Evolutionary conservation across 352 stramenopile species (phyloP), one percentile per base, ranked within the genome.

Genomic region (Phytophthora chlamydospora): DNA sequence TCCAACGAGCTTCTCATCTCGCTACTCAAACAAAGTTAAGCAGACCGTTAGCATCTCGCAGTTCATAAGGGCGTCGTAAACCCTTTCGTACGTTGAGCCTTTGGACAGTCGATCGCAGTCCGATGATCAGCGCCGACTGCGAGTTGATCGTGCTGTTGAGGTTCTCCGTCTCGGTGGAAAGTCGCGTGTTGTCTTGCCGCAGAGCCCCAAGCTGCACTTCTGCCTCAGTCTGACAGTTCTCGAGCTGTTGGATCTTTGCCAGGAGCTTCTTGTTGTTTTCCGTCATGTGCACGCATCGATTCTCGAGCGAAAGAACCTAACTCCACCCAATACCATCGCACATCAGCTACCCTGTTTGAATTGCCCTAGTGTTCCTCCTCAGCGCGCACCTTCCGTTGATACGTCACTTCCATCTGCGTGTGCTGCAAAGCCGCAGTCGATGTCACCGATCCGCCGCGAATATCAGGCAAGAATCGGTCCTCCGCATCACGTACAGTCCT

Each of bases 241-340:
- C 78, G 12, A 89, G 60, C 29, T 84, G 74, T 42, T 90, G 69
- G 29, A 91, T 90, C 58, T 78, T 86, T 2, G 31, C 35, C n/a
- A 91, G 41, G 2, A 91, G 67, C n/a, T 76, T 81, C 43, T 88
- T 89, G 68, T 87, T 90, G 58, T 90, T 91, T 17, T 83, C 76
- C 45, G 75, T 68, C 46, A 87, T 53, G 40, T 90, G 80, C 33
- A 77, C 72, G 31, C 71, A 86, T 3, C 75, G 69, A 39, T 82
- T 89, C 42, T 89, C 76, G n/a, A 90, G 62, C 14, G 75, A 76
- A 19, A 89, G 24, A 6, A 90, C 68, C 83, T 91, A 44, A 21
- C 48, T 5, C 36, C 32, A 44, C 19, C 19, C 52, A 34, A 6
- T 42, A 13, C 1, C 1, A 21, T 24, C 12, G 4, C 32, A 17